Base-by-base conservation (phyloP, 2,329 filamentous ascomycete species). In the Fusarium nodosum region DNA sequence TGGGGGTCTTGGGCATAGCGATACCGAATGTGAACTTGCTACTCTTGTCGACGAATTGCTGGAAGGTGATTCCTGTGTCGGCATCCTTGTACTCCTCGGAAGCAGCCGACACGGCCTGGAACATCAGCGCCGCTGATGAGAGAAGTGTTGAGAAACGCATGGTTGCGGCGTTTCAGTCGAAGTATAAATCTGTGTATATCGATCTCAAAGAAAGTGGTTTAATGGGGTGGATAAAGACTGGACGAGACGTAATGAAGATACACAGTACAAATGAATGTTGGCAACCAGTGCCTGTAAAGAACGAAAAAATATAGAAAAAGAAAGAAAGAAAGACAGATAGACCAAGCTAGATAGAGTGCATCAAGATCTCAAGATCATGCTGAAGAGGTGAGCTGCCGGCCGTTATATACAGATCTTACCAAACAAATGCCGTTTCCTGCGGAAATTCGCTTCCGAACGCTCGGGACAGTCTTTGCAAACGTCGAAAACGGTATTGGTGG, bases 1-100 rank as follows among this genome's bases (percentile, higher is more conserved):
- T 81, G 54, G 85, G 85, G 72, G 83, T 78, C 18, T 76, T 69
- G 7, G 87, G 87, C 18, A 90, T 78, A 3, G 84, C 85, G 53
- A 90, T 72, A 72, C 88, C 88, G 51, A 86, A 86, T 33, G 82
- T 84, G 52, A 86, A 81, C 36, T 83, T 82, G 58, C 82, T 84
- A 51, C 74, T 68, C 12, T 68, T 62, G 20, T 84, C 81, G 15
- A 77, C 79, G 75, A 82, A 86, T 48, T 84, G 84, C 71, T 84
- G 83, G 76, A 88, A 87, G 30, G 76, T 79, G 69, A 88, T 87
- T 22, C 84, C 84, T 12, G 86, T 86, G 30, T 80, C 78, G 45
- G 79, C 76, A 51, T 86, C 83, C 13, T 79, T 82, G 70, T 82
- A 85, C 24, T 66, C 51, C 41, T 62, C 64, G 6, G 64, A 64